Evolutionary conservation across 176 grass and related monocot species (phyloP), one percentile per base, ranked within the genome.

Genomic region (Pharus latifolius): DNA sequence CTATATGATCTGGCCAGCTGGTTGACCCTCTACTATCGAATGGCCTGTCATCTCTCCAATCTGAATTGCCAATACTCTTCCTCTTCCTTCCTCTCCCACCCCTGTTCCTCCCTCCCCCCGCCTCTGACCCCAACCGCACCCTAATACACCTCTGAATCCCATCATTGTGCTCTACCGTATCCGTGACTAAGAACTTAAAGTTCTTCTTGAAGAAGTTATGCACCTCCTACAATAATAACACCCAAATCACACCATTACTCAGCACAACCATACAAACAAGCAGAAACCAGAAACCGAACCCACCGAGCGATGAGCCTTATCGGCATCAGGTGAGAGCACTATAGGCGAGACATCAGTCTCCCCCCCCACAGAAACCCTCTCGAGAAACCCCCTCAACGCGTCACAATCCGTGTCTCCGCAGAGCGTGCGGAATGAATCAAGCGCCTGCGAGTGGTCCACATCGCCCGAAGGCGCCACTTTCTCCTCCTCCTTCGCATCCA

Each of bases 181-280:
- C 90, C 0, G 90, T 98, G 69, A 93, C 85, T 14, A 98, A 83
- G 63, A 90, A 93, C 37, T 93, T 93, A 71, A 98, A 98, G 45
- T 76, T 88, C 45, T 50, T 88, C 72, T 91, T 98, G 29, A 93
- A 98, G 54, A 98, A 93, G 63, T 79, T 86, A 64, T 93, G 90
- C 65, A 93, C 87, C 19, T 91, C 95, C 89, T 98, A 63, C 47
- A 82, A 50, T 49, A 14, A 57, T 43, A 52, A 44, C 34, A 11
- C 63, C 25, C 49, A 70, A 61, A 37, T 62, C 14, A 75, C 24
- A 55, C 27, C 2, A 1, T 9, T 14, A 44, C 26, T 7, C 12
- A 68, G 13, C 31, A 12, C 16, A 72, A 3, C 53, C 2, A 30
- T 38, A 18, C 31, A 63, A 17, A 44, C 38, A 41, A 32, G 10